phyloP scores from a whole-genome alignment of 768 basidiomycete genomes.

The Lentinula lateritia region DNA sequence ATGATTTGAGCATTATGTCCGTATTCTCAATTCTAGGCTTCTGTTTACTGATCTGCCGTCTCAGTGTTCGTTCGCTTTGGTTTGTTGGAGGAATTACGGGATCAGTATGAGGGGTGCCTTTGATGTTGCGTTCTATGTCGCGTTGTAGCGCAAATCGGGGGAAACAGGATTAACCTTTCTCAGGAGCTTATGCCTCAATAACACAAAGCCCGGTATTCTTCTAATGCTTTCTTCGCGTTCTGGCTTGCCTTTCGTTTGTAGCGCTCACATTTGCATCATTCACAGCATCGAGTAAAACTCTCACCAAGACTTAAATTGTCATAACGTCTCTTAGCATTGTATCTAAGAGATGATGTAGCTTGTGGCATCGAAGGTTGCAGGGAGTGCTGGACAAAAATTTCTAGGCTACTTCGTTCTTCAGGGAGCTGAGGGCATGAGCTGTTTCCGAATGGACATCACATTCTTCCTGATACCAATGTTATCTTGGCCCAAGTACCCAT shows the following conservation, averaged over 20 bases:
- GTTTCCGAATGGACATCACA: conserved; percentile 67
- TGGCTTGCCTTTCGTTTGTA: not conserved
- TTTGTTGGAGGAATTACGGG: not conserved
- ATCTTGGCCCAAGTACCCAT: conserved; percentile 77
- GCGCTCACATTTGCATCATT: conserved; percentile 2
- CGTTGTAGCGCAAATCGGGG: not conserved
- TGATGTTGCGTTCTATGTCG: not conserved
- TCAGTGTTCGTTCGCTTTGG: not conserved
- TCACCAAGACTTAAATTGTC: not conserved
- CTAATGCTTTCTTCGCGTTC: not conserved
- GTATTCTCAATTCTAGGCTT: no score
- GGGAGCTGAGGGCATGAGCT: conserved; percentile 54
- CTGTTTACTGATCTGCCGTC: not conserved
- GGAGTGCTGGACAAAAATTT: conserved; percentile 41
- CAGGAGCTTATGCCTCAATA: not conserved
- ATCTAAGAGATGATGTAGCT: conserved; percentile 85
- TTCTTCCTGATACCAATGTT: conserved; percentile 93
- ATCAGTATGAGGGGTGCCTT: not conserved
- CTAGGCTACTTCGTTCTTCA: conserved; percentile 47
- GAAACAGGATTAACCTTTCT: not conserved
- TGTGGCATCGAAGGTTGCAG: conserved; percentile 78
- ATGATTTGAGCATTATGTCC: no score
- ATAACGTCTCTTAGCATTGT: conserved; percentile 22
- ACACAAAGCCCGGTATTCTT: not conserved
- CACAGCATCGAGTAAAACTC: not conserved